Conservation (phyloP, 148 eudicot species). For the Vaccinium myrtillus region DNA sequence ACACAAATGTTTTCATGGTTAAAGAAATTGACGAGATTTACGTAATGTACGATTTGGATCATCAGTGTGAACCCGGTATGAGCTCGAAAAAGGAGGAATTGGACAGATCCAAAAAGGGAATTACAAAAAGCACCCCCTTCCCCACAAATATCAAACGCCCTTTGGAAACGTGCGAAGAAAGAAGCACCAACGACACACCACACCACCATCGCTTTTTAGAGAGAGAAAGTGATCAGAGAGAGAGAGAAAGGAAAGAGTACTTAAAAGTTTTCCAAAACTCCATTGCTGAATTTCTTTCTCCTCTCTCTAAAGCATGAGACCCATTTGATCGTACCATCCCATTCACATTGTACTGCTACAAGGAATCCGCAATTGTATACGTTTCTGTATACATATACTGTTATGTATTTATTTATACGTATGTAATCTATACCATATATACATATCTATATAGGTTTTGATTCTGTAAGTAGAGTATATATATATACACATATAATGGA, state of each 20-base stretch:
- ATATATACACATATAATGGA: constrained; percentile 7
- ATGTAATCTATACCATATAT: neutral
- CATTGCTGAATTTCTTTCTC: neutral
- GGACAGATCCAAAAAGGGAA: neutral
- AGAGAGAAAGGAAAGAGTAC: neutral
- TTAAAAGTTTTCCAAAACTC: too few species aligned
- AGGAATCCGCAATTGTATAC: neutral
- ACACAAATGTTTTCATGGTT: too few species aligned
- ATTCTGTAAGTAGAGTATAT: neutral
- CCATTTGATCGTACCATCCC: constrained; percentile 16
- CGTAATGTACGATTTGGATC: too few species aligned
- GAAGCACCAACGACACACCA: neutral
- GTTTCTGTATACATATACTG: neutral
- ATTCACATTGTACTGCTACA: neutral
- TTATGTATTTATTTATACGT: neutral
- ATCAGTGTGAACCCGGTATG: too few species aligned
- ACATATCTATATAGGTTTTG: constrained; percentile 1
- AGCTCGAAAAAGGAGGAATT: too few species aligned
- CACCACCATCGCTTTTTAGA: neutral
- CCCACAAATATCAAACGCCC: neutral
- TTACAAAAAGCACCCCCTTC: neutral
- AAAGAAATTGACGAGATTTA: too few species aligned
- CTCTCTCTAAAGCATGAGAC: neutral
- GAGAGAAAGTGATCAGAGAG: constrained; percentile 20
- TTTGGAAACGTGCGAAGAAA: constrained; percentile 11